Conservation (phyloP, 306 rosid genomes). For the Vachellia collinsii region DNA sequence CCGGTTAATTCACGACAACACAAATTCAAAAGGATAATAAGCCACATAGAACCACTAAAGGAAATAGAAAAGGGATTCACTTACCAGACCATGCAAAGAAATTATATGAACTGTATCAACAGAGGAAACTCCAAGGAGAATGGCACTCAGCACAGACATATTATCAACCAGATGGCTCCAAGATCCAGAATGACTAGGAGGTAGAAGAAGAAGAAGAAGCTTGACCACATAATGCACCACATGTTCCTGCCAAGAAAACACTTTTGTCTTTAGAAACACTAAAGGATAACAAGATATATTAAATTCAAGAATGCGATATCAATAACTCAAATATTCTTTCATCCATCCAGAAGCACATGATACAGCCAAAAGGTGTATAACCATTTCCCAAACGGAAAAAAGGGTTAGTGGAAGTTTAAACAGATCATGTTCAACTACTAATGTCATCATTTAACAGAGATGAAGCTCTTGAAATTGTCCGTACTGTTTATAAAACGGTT, state of each 20-base stretch:
- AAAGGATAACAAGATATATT: constrained; percentile 11
- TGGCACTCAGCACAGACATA: constrained; percentile 62
- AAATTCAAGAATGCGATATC: constrained; percentile 25
- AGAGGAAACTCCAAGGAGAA: constrained; percentile 64
- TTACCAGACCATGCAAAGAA: constrained; percentile 77
- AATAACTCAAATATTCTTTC: constrained; percentile 25
- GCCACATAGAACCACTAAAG: constrained; percentile 21
- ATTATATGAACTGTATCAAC: constrained; percentile 72
- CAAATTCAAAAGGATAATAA: constrained; percentile 23
- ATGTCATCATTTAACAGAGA: constrained; percentile 22
- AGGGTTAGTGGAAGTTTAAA: constrained; percentile 25
- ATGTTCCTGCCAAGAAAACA: constrained; percentile 65
- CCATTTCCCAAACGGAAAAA: constrained; percentile 5
- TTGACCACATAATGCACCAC: constrained; percentile 68
- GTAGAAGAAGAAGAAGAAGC: constrained; percentile 66
- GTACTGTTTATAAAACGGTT: neutral
- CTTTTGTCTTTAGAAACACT: constrained; percentile 29
- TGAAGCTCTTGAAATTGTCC: constrained; percentile 4
- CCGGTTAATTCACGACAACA: neutral
- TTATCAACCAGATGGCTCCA: constrained; percentile 58
- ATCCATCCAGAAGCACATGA: constrained; percentile 28
- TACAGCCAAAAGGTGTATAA: constrained; percentile 21
- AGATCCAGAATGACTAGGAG: constrained; percentile 55
- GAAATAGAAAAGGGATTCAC: constrained; percentile 37
- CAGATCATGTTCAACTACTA: neutral